Percentiles rank a stretch among this genome's conserved stretches.
Evolutionary conservation across 2,329 filamentous ascomycete species (phyloP).

Genomic region (Cladorrhinum sp.): DNA sequence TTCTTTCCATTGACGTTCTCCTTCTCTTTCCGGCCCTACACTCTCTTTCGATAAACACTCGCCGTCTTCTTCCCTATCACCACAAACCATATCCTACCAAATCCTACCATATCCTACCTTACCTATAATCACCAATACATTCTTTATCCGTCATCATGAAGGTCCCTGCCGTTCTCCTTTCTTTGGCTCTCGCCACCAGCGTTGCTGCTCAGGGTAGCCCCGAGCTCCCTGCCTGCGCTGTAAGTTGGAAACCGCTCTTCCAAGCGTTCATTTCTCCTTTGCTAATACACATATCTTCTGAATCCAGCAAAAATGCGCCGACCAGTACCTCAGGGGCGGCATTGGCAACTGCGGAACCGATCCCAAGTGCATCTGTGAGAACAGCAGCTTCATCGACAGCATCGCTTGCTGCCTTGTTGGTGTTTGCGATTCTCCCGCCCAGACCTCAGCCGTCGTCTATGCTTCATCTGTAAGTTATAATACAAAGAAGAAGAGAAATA

Average conservation of each 20-base stretch:
- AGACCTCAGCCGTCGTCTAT: conserved; percentile 32
- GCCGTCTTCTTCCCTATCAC: too few species aligned
- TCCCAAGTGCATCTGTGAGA: conserved; percentile 41
- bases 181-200: conserved; percentile 52
- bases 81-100: too few species aligned
- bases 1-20: background rate
- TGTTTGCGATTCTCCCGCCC: conserved; percentile 31
- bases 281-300: conserved; percentile 14
- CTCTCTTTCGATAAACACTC: too few species aligned
- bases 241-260: conserved; percentile 37
- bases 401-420: conserved; percentile 38
- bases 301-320: conserved; percentile 32
- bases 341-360: conserved; percentile 37
- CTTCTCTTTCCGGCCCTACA: background rate
- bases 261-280: background rate
- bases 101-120: too few species aligned
- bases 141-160: conserved; percentile 40
- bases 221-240: conserved; percentile 52
- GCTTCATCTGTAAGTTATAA: conserved; percentile 29
- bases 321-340: conserved; percentile 30
- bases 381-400: conserved; percentile 39
- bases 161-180: conserved; percentile 37
- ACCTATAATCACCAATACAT: conserved; percentile 4
- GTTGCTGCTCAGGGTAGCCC: conserved; percentile 46
- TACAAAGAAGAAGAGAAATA: background rate